Evolutionary conservation across 176 grass and related monocot species (phyloP).

Genomic region (Aegilops longissima): DNA sequence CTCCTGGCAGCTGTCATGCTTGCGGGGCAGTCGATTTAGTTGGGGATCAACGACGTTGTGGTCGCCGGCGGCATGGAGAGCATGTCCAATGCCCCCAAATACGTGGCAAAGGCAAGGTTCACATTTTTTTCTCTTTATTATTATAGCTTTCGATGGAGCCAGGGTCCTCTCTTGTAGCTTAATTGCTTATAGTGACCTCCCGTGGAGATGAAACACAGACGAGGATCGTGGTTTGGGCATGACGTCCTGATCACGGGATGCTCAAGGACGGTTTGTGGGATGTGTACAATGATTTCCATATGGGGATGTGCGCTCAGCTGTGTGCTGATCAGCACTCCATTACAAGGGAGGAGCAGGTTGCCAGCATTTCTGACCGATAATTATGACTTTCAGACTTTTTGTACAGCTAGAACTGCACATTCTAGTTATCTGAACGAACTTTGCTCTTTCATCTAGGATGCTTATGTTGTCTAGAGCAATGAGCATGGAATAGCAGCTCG

Average conservation of each 20-base stretch:
- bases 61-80: constrained; percentile 97
- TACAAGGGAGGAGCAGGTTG: constrained; percentile 80
- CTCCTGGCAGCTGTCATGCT: constrained; percentile 67
- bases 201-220: constrained; percentile 36
- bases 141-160: not conserved
- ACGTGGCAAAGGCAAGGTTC: constrained; percentile 70
- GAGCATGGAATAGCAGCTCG: constrained; percentile 70
- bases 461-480: constrained; percentile 80
- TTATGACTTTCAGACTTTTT: not conserved
- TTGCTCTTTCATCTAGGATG: constrained; percentile 55
- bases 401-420: not conserved
- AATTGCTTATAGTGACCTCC: not conserved
- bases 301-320: constrained; percentile 88
- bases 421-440: not conserved
- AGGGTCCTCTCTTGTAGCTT: not conserved
- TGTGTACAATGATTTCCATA: too few species aligned
- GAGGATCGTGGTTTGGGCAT: constrained; percentile 83
- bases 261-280: constrained; percentile 96
- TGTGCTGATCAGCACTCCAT: constrained; percentile 67
- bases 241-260: constrained; percentile 83
- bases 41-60: constrained; percentile 80
- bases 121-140: not conserved
- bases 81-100: constrained; percentile 97
- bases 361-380: not conserved
- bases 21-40: constrained; percentile 81